Evolutionary conservation across 2,329 filamentous ascomycete species (phyloP), one percentile per base, ranked within the genome.

Genomic region (Didymella arachidicola): DNA sequence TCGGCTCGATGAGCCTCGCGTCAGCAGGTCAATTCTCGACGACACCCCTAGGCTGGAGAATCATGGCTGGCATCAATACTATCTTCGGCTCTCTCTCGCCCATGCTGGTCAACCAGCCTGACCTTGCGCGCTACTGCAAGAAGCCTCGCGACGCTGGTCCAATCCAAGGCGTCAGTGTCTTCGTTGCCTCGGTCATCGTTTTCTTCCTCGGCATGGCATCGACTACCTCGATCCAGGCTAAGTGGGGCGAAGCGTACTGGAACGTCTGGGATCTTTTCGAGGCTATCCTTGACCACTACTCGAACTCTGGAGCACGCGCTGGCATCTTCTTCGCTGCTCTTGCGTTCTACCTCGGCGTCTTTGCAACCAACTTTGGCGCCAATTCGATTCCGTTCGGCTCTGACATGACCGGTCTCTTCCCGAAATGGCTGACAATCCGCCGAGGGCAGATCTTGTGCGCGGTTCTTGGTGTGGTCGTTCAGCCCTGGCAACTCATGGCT

Each of bases 191-290:
- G 34, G 64, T 77, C 7, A 62, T 79, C 11, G 75, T 80, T 38
- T 79, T 80, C 61, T 73, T 79, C 41, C 65, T 81, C 7, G 78
- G 79, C 14, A 71, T 77, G 18, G 72, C 71, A 4, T 78, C 77
- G 0, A 80, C 78, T 0, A 66, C 60, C 11, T 75, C 76, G 1
- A 77, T 78, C 18, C 69, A 74, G 2, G 61, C 67, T 1, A 71
- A 66, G 4, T 73, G 74, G 34, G 78, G 79, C 4, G 71, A 73
- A 6, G 73, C 74, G 3, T 78, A 79, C 62, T 81, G 79, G 79
- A 81, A 81, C 51, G 66, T 78, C 1, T 81, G 79, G 79, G 79
- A 81, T 61, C 72, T 81, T n/a, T 77, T 78, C 51, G 67, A 78
- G 75, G 39, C 72, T 74, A 78, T 81, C 7, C 71, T 81, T 6